Conservation (phyloP, 2,329 filamentous ascomycete genomes). For the Penicillium sp. region DNA sequence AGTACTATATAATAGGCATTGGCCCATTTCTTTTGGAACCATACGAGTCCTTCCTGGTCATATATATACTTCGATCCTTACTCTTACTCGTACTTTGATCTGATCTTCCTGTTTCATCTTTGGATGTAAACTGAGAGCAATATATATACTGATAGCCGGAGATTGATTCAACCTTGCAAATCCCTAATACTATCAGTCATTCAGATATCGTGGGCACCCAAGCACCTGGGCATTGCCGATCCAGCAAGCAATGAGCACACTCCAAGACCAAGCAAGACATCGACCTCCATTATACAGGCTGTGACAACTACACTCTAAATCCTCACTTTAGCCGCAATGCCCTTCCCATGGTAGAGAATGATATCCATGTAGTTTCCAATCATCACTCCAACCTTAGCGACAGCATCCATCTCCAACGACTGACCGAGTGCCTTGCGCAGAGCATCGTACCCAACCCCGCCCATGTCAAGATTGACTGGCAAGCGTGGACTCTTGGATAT, state of each 20-base stretch:
- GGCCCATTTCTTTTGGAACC: too few species aligned
- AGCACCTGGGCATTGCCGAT: background rate
- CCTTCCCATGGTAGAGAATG: constrained; percentile 67
- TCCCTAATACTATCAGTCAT: background rate
- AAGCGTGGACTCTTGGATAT: constrained; percentile 68
- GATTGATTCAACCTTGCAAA: background rate
- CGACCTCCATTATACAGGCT: background rate
- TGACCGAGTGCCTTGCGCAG: constrained; percentile 78
- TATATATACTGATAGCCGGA: background rate
- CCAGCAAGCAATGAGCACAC: background rate
- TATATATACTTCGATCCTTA: background rate
- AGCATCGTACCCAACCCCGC: constrained; percentile 77
- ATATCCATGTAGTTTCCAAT: constrained; percentile 72
- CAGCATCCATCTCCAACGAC: constrained; percentile 71
- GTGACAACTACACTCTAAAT: constrained; percentile 15
- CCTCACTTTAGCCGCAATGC: constrained; percentile 65
- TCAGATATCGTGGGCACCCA: background rate
- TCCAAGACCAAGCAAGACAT: background rate
- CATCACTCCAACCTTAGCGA: constrained; percentile 70
- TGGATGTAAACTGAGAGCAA: background rate
- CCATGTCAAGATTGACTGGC: constrained; percentile 76
- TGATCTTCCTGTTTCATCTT: background rate
- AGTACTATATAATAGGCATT: background rate
- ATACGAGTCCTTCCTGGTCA: background rate
- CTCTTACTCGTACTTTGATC: background rate